phyloP scores from a whole-genome alignment of 345 rosid species.

The Pistacia integerrima region DNA sequence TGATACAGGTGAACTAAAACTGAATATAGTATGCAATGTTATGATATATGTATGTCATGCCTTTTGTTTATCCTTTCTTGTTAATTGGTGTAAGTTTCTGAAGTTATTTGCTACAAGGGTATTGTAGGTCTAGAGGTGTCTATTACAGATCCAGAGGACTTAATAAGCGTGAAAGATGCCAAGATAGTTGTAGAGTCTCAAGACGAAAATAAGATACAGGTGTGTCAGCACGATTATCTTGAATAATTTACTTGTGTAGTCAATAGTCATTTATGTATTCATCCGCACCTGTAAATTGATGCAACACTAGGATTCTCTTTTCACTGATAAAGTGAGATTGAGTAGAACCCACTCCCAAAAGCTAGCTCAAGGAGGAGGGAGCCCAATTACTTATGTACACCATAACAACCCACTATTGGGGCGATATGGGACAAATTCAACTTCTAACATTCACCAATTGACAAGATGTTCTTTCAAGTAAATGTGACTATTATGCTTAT shows the following conservation, averaged over 20 bases:
- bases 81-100: neutral
- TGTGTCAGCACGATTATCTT: slow-evolving; percentile 12
- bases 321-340: no score
- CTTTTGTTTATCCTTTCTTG: neutral
- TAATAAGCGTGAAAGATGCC: slow-evolving; percentile 47
- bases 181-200: slow-evolving; percentile 49
- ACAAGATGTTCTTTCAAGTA: neutral
- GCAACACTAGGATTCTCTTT: neutral
- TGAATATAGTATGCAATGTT: neutral
- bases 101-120: neutral
- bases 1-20: slow-evolving; percentile 44
- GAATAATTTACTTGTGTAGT: neutral
- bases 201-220: slow-evolving; percentile 54
- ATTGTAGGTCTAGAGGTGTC: slow-evolving; percentile 53
- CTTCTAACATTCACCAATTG: neutral
- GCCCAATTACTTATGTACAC: no score
- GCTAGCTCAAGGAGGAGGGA: no score
- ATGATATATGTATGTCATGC: neutral
- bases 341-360: no score
- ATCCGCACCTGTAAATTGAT: slow-evolving; percentile 1
- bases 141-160: slow-evolving; percentile 44
- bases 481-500: neutral
- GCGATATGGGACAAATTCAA: no score
- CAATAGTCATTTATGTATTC: neutral
- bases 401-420: no score